A percentile compares a stretch with the other conserved stretches of the same genome.
These are phyloP conservation scores for Diaporthe sp. DNA, from an alignment of 2,329 filamentous ascomycete species.

Conservation along the genomic window DNA sequence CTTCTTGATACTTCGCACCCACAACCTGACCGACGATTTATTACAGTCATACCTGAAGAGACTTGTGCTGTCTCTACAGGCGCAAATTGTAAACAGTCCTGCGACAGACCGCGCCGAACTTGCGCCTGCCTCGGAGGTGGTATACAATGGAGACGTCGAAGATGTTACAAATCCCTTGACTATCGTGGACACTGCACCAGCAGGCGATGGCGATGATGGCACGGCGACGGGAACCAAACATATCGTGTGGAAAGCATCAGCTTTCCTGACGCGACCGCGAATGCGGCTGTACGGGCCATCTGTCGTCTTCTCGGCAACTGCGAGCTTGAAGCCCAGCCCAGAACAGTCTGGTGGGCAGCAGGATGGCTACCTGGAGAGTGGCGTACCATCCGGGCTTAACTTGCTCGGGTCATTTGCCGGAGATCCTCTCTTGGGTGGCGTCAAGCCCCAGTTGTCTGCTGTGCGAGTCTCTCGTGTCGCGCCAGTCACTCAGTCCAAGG, in stretches of 20 bases:
- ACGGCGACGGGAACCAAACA: slow-evolving; percentile 55
- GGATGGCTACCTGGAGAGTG: slow-evolving; percentile 78
- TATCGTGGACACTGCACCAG: slow-evolving; percentile 59
- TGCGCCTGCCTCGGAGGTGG: slow-evolving; percentile 67
- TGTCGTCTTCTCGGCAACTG: slow-evolving; percentile 74
- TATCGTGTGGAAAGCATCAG: slow-evolving; percentile 72
- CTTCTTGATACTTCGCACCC: slow-evolving; percentile 77
- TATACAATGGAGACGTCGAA: slow-evolving; percentile 69
- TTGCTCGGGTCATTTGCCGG: slow-evolving; percentile 80
- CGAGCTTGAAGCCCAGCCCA: slow-evolving; percentile 69
- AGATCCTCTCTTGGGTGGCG: slow-evolving; percentile 73
- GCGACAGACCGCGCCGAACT: slow-evolving; percentile 60
- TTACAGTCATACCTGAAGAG: slow-evolving; percentile 73
- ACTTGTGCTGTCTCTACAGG: slow-evolving; percentile 77
- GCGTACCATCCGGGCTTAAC: slow-evolving; percentile 79
- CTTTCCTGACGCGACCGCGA: slow-evolving; percentile 71
- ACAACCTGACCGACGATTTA: slow-evolving; percentile 68
- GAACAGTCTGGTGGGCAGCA: slow-evolving; percentile 57
- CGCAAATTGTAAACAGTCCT: slow-evolving; percentile 72
- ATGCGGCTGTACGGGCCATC: slow-evolving; percentile 77
- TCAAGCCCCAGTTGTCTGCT: slow-evolving; percentile 78
- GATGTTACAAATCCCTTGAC: slow-evolving; percentile 66
- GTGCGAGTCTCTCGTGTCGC: slow-evolving; percentile 81
- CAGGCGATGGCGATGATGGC: slow-evolving; percentile 46
- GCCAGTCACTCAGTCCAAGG: slow-evolving; percentile 74